Base-by-base conservation (phyloP, 805 yeast genomes). In the Monosporozyma aerobia region DNA sequence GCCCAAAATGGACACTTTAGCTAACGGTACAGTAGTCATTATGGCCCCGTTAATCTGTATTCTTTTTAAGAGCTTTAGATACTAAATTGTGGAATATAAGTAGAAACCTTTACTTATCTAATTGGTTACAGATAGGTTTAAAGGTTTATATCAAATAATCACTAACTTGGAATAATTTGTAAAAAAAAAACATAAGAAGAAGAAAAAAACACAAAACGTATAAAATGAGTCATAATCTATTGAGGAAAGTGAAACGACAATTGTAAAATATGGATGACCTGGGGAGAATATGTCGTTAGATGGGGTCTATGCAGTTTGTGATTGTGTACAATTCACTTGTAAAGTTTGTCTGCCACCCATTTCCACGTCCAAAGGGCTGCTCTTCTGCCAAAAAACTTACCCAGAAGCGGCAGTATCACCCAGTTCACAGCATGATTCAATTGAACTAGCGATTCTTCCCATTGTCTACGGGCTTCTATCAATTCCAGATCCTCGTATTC, bases 1-100 rank as follows among this genome's bases (percentile, higher is more conserved):
- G 16, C 96, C 96, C 61, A 94, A 77, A 62, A 90, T 90, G 51
- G 81, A 72, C 49, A 89, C 90, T 66, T 80, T 85, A 47, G 71
- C 63, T 30, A 68, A 52, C 32, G 60, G 53, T 35, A 64, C 67
- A 59, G 50, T 39, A 39, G 43, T 23, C 43, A 39, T 25, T 35
- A 29, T 44, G 11, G 25, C 10, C 30, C 39, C 23, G 29, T 45
- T 40, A 48, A 23, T 13, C 14, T 5, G 9, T 43, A 56, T 50
- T 63, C 63, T 62, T 32, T 19, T 19, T 19, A 19, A 19, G 19
- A 32, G 37, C 14, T 32, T 32, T 27, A 27, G 5, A 7, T 5
- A 27, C 29, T 27, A 27, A 27, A 5, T 27, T 7, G 29, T 5
- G 29, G 29, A 27, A 27, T 27, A 27, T 27, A 27, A 27, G 5